A percentile compares a stretch with the other conserved stretches of the same genome.
phyloP scores from a whole-genome alignment of 208 protist genomes.

The Naegleria fowleri region DNA sequence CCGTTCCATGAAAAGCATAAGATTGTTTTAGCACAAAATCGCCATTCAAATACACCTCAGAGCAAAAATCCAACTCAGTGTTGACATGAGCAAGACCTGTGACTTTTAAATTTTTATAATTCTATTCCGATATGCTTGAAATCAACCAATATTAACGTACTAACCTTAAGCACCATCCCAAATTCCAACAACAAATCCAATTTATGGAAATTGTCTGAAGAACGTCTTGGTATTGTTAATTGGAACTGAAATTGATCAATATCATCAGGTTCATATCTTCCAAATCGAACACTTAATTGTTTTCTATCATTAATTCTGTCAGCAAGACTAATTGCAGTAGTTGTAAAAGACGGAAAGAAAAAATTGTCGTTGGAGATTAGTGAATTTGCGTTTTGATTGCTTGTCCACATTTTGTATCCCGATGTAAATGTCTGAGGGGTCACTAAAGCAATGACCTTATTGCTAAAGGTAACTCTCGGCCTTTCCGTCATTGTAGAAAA shows the following conservation, averaged over 20 bases:
- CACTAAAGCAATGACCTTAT: neutral
- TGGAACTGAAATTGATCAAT: neutral
- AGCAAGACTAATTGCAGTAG: neutral
- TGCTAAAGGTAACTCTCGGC: neutral
- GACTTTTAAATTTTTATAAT: neutral
- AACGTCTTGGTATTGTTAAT: neutral
- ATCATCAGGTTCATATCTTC: neutral
- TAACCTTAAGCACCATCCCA: neutral
- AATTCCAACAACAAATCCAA: neutral
- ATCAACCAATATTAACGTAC: too few relatives aligned
- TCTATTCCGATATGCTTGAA: neutral
- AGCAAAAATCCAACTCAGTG: neutral
- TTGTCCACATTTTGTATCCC: neutral
- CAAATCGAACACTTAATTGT: neutral
- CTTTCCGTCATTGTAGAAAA: neutral
- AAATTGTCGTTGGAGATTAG: neutral
- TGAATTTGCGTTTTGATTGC: neutral
- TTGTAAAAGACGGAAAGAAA: neutral
- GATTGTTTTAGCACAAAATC: neutral
- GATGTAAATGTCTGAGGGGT: neutral
- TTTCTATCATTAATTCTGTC: neutral
- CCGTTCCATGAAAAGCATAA: neutral
- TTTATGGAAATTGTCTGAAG: neutral
- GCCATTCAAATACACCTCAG: neutral
- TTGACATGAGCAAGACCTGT: neutral